phyloP scores from a whole-genome alignment of 805 yeast species.

The Kuraishia hungarica region DNA sequence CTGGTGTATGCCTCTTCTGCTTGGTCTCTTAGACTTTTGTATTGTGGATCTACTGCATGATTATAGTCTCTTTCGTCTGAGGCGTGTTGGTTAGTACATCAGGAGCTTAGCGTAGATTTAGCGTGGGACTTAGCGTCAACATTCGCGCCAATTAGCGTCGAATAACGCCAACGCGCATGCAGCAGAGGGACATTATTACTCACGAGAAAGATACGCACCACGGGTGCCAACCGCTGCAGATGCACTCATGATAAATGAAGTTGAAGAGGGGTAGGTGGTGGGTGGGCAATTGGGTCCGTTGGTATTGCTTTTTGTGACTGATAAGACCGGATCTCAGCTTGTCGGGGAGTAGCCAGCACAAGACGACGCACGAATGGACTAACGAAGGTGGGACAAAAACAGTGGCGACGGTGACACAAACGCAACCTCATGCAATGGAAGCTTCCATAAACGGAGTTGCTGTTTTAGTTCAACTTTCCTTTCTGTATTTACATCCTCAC shows the following conservation, averaged over 20 bases:
- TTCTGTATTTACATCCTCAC: neutral
- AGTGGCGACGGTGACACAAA: too few species aligned
- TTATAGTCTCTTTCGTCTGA: conserved; percentile 44
- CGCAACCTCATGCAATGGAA: too few species aligned
- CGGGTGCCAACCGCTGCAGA: conserved; percentile 13
- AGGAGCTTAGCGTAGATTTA: neutral
- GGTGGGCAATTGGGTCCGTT: too few species aligned
- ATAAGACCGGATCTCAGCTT: neutral
- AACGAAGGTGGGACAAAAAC: too few species aligned
- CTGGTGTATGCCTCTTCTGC: conserved; percentile 63
- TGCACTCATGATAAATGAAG: conserved; percentile 13
- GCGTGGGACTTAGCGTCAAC: neutral
- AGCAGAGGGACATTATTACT: conserved; percentile 5
- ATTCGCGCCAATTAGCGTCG: too few species aligned
- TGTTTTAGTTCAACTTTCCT: too few species aligned
- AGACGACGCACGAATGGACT: too few species aligned
- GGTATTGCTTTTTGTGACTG: too few species aligned
- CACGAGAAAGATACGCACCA: conserved; percentile 17
- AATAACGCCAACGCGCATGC: too few species aligned
- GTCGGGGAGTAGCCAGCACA: neutral
- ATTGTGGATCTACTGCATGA: conserved; percentile 62
- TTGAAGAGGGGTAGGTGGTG: neutral
- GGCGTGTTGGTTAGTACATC: too few species aligned
- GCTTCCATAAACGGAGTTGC: too few species aligned
- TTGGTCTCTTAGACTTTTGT: conserved; percentile 49